Conservation (phyloP, 2,329 filamentous ascomycete species). For the Botrytis fabae region DNA sequence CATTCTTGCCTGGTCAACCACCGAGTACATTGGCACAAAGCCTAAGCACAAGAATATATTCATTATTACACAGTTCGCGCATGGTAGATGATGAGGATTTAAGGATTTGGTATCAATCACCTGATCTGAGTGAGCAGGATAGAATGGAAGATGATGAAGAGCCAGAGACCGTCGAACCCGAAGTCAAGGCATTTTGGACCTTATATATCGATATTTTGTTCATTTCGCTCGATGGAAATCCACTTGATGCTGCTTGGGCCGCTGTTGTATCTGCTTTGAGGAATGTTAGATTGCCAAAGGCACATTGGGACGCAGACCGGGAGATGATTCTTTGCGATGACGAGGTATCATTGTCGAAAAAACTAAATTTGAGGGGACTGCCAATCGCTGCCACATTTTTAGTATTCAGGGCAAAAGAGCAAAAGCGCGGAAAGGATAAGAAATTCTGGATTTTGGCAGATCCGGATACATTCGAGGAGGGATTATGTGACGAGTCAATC, state of each 20-base stretch:
- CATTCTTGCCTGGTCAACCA: constrained; percentile 80
- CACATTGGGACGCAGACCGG: constrained; percentile 80
- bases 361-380: constrained; percentile 61
- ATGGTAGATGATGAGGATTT: constrained; percentile 67
- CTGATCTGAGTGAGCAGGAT: constrained; percentile 50
- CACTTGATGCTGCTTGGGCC: constrained; percentile 89
- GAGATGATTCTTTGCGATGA: constrained; percentile 77
- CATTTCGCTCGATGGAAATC: constrained; percentile 87
- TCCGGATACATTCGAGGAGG: constrained; percentile 88
- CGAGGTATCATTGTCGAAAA: constrained; percentile 51
- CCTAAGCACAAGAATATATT: constrained; percentile 73
- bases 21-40: constrained; percentile 80
- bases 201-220: constrained; percentile 95
- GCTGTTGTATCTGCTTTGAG: constrained; percentile 77
- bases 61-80: constrained; percentile 69
- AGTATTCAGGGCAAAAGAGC: constrained; percentile 66
- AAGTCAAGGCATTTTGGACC: constrained; percentile 86
- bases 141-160: constrained; percentile 43
- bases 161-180: constrained; percentile 41
- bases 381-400: constrained; percentile 77
- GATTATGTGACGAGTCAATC: constrained; percentile 77
- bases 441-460: constrained; percentile 79
- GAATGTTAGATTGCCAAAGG: constrained; percentile 74
- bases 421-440: constrained; percentile 50
- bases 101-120: constrained; percentile 66